phyloP scores from a whole-genome alignment of 768 basidiomycete genomes.

The Mycena leptocephala region DNA sequence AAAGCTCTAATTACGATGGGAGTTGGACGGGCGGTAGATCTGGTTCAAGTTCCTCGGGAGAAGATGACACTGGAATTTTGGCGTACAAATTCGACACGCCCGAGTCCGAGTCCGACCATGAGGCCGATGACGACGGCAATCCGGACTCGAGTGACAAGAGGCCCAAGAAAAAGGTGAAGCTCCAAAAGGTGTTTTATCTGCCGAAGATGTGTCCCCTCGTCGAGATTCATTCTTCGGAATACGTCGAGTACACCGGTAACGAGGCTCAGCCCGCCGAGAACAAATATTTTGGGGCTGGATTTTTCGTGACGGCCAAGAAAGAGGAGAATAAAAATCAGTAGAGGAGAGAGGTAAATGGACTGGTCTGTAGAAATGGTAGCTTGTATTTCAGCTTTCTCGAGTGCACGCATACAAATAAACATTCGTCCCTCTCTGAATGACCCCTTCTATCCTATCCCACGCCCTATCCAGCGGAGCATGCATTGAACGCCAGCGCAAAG shows the following conservation, averaged over 20 bases:
- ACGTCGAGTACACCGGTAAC: not conserved
- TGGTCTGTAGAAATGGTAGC: too few species aligned
- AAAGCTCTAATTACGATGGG: not conserved
- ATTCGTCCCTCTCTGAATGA: too few species aligned
- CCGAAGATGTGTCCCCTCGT: not conserved
- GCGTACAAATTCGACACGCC: not conserved
- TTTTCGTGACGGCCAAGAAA: not conserved
- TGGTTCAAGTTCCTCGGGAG: too few species aligned
- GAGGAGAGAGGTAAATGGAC: too few species aligned
- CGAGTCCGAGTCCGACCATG: not conserved
- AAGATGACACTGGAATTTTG: not conserved
- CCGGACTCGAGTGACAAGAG: not conserved
- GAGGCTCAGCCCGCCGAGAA: not conserved
- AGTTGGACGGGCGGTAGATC: not conserved
- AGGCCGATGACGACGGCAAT: not conserved
- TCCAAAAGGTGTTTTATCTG: not conserved
- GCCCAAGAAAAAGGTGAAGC: not conserved
- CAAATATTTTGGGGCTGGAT: not conserved
- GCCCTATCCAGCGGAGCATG: too few species aligned
- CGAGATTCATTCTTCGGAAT: not conserved
- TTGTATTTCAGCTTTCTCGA: too few species aligned
- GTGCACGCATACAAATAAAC: too few species aligned
- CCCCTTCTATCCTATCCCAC: too few species aligned
- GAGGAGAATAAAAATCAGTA: not conserved
- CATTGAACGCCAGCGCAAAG: too few species aligned